phyloP scores from a whole-genome alignment of 164 flowering plant species.

The Sedum album region DNA sequence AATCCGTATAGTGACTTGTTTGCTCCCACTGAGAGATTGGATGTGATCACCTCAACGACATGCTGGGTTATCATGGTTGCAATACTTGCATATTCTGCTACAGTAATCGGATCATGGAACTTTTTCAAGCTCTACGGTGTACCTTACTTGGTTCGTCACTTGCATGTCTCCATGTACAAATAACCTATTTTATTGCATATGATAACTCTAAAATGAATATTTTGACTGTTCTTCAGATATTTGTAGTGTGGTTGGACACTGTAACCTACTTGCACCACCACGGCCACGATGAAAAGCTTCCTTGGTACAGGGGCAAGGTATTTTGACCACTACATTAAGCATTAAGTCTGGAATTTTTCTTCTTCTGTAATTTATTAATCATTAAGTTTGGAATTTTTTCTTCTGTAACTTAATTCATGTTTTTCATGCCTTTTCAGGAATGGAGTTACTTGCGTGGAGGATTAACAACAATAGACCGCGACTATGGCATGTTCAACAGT shows the following conservation, averaged over 20 bases:
- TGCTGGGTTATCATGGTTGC: conserved; percentile 79
- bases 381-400: not conserved
- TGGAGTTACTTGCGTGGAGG: conserved; percentile 93
- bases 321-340: not conserved
- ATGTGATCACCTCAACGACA: conserved; percentile 60
- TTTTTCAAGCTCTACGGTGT: conserved; percentile 73
- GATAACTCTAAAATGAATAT: not conserved
- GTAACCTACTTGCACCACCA: conserved; percentile 78
- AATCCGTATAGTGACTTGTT: conserved; percentile 78
- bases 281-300: conserved; percentile 62
- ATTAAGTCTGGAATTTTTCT: not conserved
- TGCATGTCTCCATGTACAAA: not conserved
- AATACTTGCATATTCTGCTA: conserved; percentile 46
- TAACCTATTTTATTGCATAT: not conserved
- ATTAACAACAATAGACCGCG: conserved; percentile 79
- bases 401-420: not conserved
- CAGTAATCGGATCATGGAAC: conserved; percentile 52
- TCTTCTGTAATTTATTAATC: too few relatives aligned
- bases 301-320: conserved; percentile 80
- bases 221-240: conserved; percentile 22
- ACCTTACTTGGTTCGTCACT: conserved; percentile 57
- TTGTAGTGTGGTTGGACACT: conserved; percentile 60
- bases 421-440: conserved; percentile 35
- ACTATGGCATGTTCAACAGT: conserved; percentile 70
- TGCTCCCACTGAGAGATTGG: conserved; percentile 55